phyloP scores from a whole-genome alignment of 1,284 basidiomycete genomes.

The Cryptococcus maquisensis region DNA sequence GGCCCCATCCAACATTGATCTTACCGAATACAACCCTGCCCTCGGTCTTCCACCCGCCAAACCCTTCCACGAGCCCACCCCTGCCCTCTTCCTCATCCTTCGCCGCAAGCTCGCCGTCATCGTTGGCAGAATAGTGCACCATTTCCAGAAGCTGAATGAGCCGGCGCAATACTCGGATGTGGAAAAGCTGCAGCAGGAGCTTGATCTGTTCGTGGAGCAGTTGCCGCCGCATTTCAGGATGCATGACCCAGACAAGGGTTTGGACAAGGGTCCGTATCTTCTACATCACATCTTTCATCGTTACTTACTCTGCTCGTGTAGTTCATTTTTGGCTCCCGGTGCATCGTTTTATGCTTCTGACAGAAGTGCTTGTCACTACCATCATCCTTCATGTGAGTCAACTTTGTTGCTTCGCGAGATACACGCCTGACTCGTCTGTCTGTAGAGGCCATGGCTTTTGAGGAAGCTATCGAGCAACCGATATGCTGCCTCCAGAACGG shows the following conservation, averaged over 20 bases:
- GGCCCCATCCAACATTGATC: conserved; percentile 77
- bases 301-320: conserved; percentile 4
- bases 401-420: background rate
- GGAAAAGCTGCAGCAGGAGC: conserved; percentile 73
- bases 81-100: conserved; percentile 82
- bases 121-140: conserved; percentile 88
- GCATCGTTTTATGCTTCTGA: conserved; percentile 46
- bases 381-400: conserved; percentile 46
- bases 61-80: conserved; percentile 61
- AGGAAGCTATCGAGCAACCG: conserved; percentile 40
- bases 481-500: conserved; percentile 41
- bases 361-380: conserved; percentile 45
- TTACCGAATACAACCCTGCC: conserved; percentile 55
- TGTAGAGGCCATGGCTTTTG: conserved; percentile 44
- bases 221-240: conserved; percentile 63
- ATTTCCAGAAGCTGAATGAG: conserved; percentile 84
- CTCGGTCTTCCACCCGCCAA: conserved; percentile 33
- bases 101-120: conserved; percentile 76
- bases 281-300: background rate
- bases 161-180: conserved; percentile 83
- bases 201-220: conserved; percentile 68
- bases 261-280: conserved; percentile 59
- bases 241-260: conserved; percentile 66
- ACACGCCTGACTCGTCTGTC: background rate
- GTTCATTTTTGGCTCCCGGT: conserved; percentile 39